Base-by-base conservation (phyloP, 2,329 filamentous ascomycete genomes). In the Iodosphaeria phyllophila region DNA sequence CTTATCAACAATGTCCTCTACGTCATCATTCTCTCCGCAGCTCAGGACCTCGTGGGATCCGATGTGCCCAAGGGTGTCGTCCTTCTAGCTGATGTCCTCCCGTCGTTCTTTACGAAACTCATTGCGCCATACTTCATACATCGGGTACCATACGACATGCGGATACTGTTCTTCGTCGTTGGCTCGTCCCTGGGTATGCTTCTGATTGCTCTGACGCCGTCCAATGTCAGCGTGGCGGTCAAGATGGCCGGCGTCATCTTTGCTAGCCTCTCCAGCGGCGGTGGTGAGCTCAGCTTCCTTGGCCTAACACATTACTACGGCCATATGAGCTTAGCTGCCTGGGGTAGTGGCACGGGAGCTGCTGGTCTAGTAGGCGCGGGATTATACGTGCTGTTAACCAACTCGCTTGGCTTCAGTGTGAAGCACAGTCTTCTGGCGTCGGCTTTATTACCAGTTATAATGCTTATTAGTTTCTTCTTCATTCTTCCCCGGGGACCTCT, bases 1-100 rank as follows among this genome's bases (percentile, higher is more conserved):
- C 56, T 89, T 11, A 89, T 95, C 46, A 95, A 98, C 52, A 95
- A 95, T 54, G 80, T 95, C 37, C 76, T 93, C 52, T 95, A 93
- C 51, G 86, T 95, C 28, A 79, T 95, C 47, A 89, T 95, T 44
- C 75, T 98, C 41, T 91, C 83, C 16, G 79, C 89, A 18, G 89
- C 89, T 4, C 77, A 93, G 40, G 89, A 98, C 43, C 77, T 98
- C 32, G 89, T 95, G 38, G 86, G 86, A 18, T 74, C 79, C 16
- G 48, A 59, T 34, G 62, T 93, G 2, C 89, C 89, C 24, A 95
- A 95, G 49, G 82, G 79, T 38, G 66, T 91, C 28, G 86, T 98
- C 28, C 73, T 95, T 27, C 77, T 95, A 32, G 83, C 83, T 46
- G 83, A 93, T 47, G 82, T 95, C 27, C 58, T 92, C 13, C 89